A percentile compares a stretch with the other conserved stretches of the same genome.
Evolutionary conservation across 371 early-diverging fungal genomes (phyloP).

Genomic region (Smittium culicis): DNA sequence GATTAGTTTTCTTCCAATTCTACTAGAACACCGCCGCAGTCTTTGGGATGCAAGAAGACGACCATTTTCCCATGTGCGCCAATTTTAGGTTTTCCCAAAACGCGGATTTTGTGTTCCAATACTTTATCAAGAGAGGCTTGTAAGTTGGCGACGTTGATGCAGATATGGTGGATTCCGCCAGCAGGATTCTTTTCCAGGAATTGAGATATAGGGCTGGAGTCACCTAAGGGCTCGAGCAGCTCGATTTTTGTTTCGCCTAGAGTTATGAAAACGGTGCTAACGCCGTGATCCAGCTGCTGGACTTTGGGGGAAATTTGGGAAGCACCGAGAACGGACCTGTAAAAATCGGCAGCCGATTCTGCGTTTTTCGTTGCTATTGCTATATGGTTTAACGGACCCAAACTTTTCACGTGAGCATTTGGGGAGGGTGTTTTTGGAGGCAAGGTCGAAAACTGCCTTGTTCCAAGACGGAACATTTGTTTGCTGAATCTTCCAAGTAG

Average conservation of each 20-base stretch:
- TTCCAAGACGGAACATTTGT: no score
- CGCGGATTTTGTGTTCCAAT: slow-evolving; percentile 37
- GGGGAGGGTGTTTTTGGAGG: background rate
- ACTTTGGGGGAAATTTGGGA: slow-evolving; percentile 43
- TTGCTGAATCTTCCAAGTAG: no score
- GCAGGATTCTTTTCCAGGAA: slow-evolving; percentile 58
- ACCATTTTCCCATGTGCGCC: slow-evolving; percentile 70
- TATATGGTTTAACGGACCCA: slow-evolving; percentile 63
- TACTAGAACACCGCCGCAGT: slow-evolving; percentile 63
- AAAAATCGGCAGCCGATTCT: slow-evolving; percentile 47
- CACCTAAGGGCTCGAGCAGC: slow-evolving; percentile 55
- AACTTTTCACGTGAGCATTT: slow-evolving; percentile 12
- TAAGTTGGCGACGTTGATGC: slow-evolving; percentile 57
- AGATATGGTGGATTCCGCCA: slow-evolving; percentile 70
- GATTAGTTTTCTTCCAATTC: slow-evolving; percentile 42
- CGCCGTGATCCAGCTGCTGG: slow-evolving; percentile 65
- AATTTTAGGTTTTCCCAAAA: slow-evolving; percentile 55
- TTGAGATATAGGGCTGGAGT: slow-evolving; percentile 52
- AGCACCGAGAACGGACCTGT: slow-evolving; percentile 48
- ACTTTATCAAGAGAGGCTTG: slow-evolving; percentile 38
- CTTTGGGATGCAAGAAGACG: slow-evolving; percentile 67
- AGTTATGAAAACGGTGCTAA: slow-evolving; percentile 64
- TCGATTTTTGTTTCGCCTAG: slow-evolving; percentile 71
- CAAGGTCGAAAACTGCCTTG: no score
- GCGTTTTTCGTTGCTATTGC: slow-evolving; percentile 65